Evolutionary conservation across 2,329 filamentous ascomycete genomes (phyloP).

Genomic region (Aspergillus amoenus): DNA sequence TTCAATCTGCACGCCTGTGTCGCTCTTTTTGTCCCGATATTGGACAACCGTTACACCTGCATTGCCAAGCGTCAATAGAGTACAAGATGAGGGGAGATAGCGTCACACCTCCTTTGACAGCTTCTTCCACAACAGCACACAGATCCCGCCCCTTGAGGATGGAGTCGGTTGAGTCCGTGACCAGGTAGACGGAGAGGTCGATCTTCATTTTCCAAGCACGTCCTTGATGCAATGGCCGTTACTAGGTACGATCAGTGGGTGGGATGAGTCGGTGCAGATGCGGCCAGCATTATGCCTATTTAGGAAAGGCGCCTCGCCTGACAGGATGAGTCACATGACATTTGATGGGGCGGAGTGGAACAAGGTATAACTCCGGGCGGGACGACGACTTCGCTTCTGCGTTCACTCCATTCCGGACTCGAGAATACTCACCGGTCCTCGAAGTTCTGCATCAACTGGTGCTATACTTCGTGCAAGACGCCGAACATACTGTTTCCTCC

Average conservation of each 20-base stretch:
- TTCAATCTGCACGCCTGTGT: slow-evolving; percentile 69
- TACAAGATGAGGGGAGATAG: not conserved
- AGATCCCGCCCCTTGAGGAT: slow-evolving; percentile 74
- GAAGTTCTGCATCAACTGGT: slow-evolving; percentile 31
- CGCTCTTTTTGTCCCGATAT: slow-evolving; percentile 82
- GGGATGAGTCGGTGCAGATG: slow-evolving; percentile 5
- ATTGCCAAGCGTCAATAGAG: slow-evolving; percentile 22
- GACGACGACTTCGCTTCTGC: slow-evolving; percentile 38
- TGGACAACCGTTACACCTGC: slow-evolving; percentile 77
- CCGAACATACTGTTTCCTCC: not conserved
- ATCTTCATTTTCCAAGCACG: slow-evolving; percentile 43
- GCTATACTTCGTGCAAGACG: not conserved
- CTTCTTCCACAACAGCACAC: slow-evolving; percentile 69
- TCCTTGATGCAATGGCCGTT: not conserved
- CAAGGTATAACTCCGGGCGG: slow-evolving; percentile 9
- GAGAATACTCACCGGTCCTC: slow-evolving; percentile 45
- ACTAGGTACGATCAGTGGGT: not conserved
- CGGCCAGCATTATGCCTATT: not conserved
- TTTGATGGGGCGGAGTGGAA: not conserved
- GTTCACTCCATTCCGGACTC: slow-evolving; percentile 43
- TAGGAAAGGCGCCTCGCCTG: slow-evolving; percentile 9
- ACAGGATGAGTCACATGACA: slow-evolving; percentile 13
- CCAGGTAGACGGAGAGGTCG: slow-evolving; percentile 83
- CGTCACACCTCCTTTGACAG: slow-evolving; percentile 66
- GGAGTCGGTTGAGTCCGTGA: slow-evolving; percentile 86